Evolutionary conservation across 2,329 filamentous ascomycete genomes (phyloP), one percentile per base, ranked within the genome.

Genomic region (Berkeleyomyces basicola): DNA sequence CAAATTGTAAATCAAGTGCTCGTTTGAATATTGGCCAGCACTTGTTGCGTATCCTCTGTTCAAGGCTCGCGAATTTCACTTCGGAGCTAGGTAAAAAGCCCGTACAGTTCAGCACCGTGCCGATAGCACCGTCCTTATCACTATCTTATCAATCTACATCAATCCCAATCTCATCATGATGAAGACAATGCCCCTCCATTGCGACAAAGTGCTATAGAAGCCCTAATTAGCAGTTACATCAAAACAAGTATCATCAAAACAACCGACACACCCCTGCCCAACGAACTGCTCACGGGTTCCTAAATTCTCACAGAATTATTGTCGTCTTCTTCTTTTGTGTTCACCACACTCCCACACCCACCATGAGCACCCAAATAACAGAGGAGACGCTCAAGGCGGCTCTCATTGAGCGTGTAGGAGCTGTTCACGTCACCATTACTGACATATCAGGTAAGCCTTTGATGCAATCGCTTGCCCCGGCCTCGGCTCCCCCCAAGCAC

Each of bases 401-500:
- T 65, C 79, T 96, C 68, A 80, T 78, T 44, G 77, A 86, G 68
- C 83, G 84, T 67, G 78, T 96, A 62, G 79, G 83, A 63, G 90
- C 90, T 31, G 79, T 80, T 37, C 82, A 95, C 75, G 90, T 96
- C 66, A 85, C 93, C 69, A 90, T 96, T 68, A 87, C 88, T 67
- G 92, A 97, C 75, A 84, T 95, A 78, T 96, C 90, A 67, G 92
- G 91, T 95, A 81, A 64, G 77, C 71, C 36, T 57, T 44, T 62
- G 63, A 55, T 55, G 31, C 51, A 55, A 0, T n/a, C n/a, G 14
- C 43, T 14, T n/a, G 51, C 51, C 39, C 16, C n/a, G 51, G 6
- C 51, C 33, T 23, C 51, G 2, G 7, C 33, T 55, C 5, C 33
- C 14, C 36, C 49, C 49, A 37, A 55, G n/a, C 33, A 55, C 10